Evolutionary conservation across 441 rosid species (phyloP), one percentile per base, ranked within the genome.

Genomic region (Eutrema salsugineum): DNA sequence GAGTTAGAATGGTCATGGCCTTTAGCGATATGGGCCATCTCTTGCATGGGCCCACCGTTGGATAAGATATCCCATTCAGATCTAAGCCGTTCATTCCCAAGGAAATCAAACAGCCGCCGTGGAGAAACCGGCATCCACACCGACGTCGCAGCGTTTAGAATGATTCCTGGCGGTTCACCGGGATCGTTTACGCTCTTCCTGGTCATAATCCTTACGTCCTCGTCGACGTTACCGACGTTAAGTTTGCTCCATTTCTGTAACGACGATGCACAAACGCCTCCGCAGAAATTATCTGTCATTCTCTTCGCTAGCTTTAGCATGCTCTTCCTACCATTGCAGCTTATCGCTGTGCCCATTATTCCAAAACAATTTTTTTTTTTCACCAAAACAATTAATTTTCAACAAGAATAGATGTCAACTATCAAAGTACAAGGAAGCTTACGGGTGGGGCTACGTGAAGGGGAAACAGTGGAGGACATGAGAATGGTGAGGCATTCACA

Each of bases 31-130:
- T 85, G 91, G 71, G 87, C 91, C 86, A 88, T 86, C 73, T 90
- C 96, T 62, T 84, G 90, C 91, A 89, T 87, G 0, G 89, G 91
- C 0, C 89, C 88, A 11, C 90, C 90, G 27, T 86, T 86, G 39
- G 96, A 90, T 70, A 92, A 72, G 20, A 92, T 88, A 73, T 90
- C 97, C 96, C 97, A 90, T 70, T 90, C 89, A 49, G 91, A 82
- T 74, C 97, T 76, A 3, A 86, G 61, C 77, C 85, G 86, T 76
- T 87, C 94, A 27, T 92, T 83, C 2, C 94, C 84, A 8, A 92
- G 80, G 59, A 90, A 90, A 68, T 90, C 86, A 24, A 92, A 92
- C 20, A 92, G 79, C 11, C 79, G 73, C 50, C 86, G 80, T 0
- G 88, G 90, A 11, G 98, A 80, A 9, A 83, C 85, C 1, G 93